Evolutionary conservation across 192 early-diverging fungal species (phyloP), one percentile per base, ranked within the genome.

Genomic region (Linnemannia zychae): DNA sequence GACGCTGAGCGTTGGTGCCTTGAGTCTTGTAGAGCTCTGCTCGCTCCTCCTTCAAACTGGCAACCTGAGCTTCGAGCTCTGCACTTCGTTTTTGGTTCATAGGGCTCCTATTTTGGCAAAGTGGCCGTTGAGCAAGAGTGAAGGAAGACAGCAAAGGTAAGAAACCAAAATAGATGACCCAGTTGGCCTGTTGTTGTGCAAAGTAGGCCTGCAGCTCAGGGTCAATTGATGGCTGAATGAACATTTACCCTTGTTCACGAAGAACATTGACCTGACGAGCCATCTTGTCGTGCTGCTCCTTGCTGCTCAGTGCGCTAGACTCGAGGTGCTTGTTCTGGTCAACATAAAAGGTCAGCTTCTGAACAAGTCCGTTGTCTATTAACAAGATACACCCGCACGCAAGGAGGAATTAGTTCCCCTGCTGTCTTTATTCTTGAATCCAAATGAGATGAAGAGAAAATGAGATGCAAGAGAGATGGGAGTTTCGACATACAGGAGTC

Each of bases 21-120:
- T 98, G 96, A 22, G 94, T 93, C 79, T 95, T 96, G 90, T 98
- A 99, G 80, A 98, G 90, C 74, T 97, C 94, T 22, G 93, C 90
- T 20, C 93, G 94, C 85, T 99, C 98, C 57, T 96, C 93, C 83
- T 98, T 96, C 28, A 98, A 88, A 34, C 85, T 80, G n/a, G 88
- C 81, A 4, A 98, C 80, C 76, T 96, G 92, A 50, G 90, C 88
- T 84, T 97, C 96, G 33, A 97, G 91, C 67, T 96, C 95, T 31
- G 88, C 84, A 36, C 92, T 93, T 74, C 89, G 87, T 82, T 96
- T 92, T 80, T 94, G 93, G 77, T 88, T 90, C 72, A 87, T 57
- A 17, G 90, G 90, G 63, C 86, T 86, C 82, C 90, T 91, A 67
- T 52, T 67, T 6, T 50, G 33, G 22, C 16, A 66, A 34, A 50